Percentiles rank a stretch among this genome's conserved stretches.
Conservation (phyloP, 2,329 filamentous ascomycete species). For the Penicillium sp. region DNA sequence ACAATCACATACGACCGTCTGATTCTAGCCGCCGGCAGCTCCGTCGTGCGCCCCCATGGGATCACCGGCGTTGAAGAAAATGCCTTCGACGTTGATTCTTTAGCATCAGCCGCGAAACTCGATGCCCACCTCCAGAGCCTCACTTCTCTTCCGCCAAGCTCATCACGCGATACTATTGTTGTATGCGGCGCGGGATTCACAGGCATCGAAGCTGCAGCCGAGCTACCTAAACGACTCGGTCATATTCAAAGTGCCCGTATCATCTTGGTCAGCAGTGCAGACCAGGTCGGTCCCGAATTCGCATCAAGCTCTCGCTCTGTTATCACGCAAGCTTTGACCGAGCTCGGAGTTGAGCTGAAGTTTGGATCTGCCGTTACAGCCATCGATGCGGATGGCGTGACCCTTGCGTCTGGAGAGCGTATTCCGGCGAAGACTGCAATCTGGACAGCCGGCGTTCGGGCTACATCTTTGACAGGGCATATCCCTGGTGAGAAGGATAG, state of each 20-base stretch:
- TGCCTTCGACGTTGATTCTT: constrained; percentile 37
- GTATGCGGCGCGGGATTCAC: constrained; percentile 40
- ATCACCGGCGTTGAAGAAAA: constrained; percentile 34
- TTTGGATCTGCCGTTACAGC: constrained; percentile 27
- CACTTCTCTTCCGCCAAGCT: constrained; percentile 17
- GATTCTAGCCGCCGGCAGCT: constrained; percentile 41
- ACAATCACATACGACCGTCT: constrained; percentile 35
- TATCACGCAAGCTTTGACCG: constrained; percentile 32
- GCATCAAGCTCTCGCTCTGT: constrained; percentile 34
- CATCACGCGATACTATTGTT: constrained; percentile 36
- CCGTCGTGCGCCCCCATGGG: constrained; percentile 26
- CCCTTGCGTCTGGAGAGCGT: constrained; percentile 30
- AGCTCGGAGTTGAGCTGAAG: constrained; percentile 31
- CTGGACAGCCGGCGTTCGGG: constrained; percentile 42
- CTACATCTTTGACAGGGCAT: constrained; percentile 34
- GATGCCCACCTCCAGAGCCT: constrained; percentile 33
- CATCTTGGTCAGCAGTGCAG: constrained; percentile 4
- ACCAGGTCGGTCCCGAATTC: constrained; percentile 34
- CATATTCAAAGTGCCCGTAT: not conserved
- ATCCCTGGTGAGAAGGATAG: constrained; percentile 32
- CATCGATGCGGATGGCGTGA: constrained; percentile 28
- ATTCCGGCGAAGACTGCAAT: constrained; percentile 37
- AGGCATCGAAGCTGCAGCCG: constrained; percentile 29
- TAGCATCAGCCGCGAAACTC: constrained; percentile 26
- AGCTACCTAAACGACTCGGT: constrained; percentile 31